These are phyloP conservation scores for Capsella bursapastoris DNA, from an alignment of 345 rosid genomes.

Conservation along the genomic window DNA sequence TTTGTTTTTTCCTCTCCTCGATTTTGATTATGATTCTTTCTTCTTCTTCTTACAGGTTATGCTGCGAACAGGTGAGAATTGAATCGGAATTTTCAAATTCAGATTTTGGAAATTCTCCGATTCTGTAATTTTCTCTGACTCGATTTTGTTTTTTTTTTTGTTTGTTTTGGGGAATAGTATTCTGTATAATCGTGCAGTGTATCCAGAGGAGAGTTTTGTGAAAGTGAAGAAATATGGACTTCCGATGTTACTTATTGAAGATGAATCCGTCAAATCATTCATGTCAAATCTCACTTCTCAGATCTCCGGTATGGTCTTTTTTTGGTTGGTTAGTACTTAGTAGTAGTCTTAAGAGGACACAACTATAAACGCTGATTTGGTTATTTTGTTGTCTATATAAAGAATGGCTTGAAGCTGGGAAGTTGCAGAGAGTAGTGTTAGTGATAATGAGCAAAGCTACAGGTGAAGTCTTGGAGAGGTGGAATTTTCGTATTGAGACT, in stretches of 20 bases:
- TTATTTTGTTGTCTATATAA: background rate
- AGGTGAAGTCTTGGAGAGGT: slow-evolving; percentile 88
- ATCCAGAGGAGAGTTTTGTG: slow-evolving; percentile 88
- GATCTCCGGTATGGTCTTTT: slow-evolving; percentile 62
- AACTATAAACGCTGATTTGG: background rate
- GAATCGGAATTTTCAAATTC: slow-evolving; percentile 5
- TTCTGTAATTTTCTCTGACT: slow-evolving; percentile 24
- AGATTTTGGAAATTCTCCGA: background rate
- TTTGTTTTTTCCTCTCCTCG: slow-evolving; percentile 1
- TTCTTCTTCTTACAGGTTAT: slow-evolving; percentile 62
- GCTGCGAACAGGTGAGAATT: slow-evolving; percentile 87
- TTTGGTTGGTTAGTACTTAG: background rate
- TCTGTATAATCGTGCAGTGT: slow-evolving; percentile 92
- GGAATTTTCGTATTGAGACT: slow-evolving; percentile 92
- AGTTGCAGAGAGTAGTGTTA: slow-evolving; percentile 82
- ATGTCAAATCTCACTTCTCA: slow-evolving; percentile 70
- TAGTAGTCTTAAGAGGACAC: background rate
- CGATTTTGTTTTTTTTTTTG: background rate
- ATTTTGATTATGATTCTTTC: background rate
- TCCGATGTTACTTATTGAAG: slow-evolving; percentile 87
- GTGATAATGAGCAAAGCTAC: slow-evolving; percentile 88
- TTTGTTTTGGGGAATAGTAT: slow-evolving; percentile 53
- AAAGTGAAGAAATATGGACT: slow-evolving; percentile 98
- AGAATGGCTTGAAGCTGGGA: slow-evolving; percentile 96
- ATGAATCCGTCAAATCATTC: slow-evolving; percentile 86